Evolutionary conservation across 2,329 filamentous ascomycete genomes (phyloP).

Genomic region (Ramularia endophylla): DNA sequence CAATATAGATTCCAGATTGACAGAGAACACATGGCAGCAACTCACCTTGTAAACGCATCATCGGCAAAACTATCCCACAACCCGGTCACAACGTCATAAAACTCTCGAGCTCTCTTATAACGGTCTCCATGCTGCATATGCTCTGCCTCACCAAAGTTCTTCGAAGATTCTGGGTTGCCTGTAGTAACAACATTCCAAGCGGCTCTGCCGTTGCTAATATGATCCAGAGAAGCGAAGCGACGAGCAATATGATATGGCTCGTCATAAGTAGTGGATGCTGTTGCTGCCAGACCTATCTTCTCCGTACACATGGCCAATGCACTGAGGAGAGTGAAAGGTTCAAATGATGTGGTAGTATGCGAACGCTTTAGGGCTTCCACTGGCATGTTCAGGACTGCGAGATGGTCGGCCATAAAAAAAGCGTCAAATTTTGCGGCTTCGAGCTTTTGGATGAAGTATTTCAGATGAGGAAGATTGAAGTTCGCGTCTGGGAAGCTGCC

Average conservation of each 20-base stretch:
- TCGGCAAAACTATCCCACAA: conserved; percentile 40
- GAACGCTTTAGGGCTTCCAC: conserved; percentile 52
- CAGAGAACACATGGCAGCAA: too few relatives aligned
- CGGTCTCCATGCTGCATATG: conserved; percentile 46
- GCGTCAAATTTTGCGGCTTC: conserved; percentile 46
- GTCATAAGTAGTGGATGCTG: conserved; percentile 35
- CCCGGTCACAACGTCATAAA: conserved; percentile 29
- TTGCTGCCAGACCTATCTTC: conserved; percentile 36
- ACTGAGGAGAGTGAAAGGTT: conserved; percentile 37
- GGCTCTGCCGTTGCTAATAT: conserved; percentile 33
- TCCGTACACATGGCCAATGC: conserved; percentile 42
- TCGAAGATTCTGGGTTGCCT: conserved; percentile 42
- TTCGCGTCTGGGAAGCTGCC: conserved; percentile 52
- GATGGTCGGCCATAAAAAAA: conserved; percentile 48
- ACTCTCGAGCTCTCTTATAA: conserved; percentile 46
- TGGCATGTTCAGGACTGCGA: conserved; percentile 37
- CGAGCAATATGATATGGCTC: conserved; percentile 33
- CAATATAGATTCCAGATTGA: too few relatives aligned
- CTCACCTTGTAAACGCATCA: conserved; percentile 42
- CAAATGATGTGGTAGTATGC: conserved; percentile 54
- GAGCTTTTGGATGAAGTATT: conserved; percentile 48
- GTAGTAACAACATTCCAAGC: conserved; percentile 50
- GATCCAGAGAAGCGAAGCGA: conserved; percentile 34
- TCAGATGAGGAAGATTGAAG: conserved; percentile 51
- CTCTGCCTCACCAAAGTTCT: conserved; percentile 42